phyloP scores from a whole-genome alignment of 2,329 filamentous ascomycete genomes.

The Paecilomyces formosus region DNA sequence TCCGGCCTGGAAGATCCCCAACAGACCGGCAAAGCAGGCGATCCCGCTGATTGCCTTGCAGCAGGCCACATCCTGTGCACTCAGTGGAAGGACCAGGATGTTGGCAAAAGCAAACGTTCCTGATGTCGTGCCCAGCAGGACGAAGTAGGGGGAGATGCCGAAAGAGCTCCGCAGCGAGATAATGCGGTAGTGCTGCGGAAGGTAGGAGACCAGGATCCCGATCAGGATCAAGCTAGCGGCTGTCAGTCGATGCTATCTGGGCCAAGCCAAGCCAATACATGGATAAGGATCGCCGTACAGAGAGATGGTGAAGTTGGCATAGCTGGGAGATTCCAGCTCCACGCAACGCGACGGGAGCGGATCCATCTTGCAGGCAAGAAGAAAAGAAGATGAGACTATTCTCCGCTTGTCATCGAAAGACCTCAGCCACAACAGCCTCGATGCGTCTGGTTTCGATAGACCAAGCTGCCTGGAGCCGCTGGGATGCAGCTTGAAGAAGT shows the following conservation, averaged over 20 bases:
- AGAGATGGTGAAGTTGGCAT: constrained; percentile 47
- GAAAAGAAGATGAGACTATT: background rate
- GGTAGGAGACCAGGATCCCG: constrained; percentile 85
- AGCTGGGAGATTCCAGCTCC: constrained; percentile 44
- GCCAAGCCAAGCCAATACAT: too few relatives aligned
- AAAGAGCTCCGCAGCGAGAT: constrained; percentile 78
- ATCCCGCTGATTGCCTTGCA: constrained; percentile 74
- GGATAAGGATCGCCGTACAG: constrained; percentile 34
- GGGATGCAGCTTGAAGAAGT: background rate
- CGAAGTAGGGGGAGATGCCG: constrained; percentile 91
- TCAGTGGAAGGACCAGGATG: constrained; percentile 80
- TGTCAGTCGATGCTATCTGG: constrained; percentile 8
- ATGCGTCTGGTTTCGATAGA: background rate
- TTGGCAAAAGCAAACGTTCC: constrained; percentile 86
- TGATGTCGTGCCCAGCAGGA: constrained; percentile 86
- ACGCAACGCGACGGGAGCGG: constrained; percentile 35
- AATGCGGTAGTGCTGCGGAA: constrained; percentile 92
- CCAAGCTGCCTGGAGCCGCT: background rate
- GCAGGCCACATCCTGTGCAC: constrained; percentile 74
- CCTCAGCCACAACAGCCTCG: background rate
- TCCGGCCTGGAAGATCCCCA: constrained; percentile 86
- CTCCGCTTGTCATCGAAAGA: background rate
- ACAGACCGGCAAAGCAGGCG: constrained; percentile 74
- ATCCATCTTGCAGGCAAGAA: constrained; percentile 12
- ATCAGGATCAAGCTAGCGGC: constrained; percentile 61